Conservation (phyloP, 2,329 filamentous ascomycete species). For the Neopestalotiopsis clavispora region DNA sequence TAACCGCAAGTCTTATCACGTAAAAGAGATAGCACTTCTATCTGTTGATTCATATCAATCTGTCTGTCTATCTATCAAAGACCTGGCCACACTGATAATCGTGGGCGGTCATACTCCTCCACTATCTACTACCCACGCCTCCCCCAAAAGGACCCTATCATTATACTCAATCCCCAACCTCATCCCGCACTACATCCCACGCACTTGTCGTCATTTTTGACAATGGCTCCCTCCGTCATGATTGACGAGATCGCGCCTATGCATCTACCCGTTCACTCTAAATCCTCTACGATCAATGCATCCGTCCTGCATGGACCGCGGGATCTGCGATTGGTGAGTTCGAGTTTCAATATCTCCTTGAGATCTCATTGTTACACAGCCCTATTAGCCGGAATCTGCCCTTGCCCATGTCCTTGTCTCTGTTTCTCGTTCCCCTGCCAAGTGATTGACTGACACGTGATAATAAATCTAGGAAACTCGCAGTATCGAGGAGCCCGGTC, state of each 20-base stretch:
- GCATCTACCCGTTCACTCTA: slow-evolving; percentile 48
- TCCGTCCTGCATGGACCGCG: slow-evolving; percentile 62
- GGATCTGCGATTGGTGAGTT: slow-evolving; percentile 61
- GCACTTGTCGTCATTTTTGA: slow-evolving; percentile 31
- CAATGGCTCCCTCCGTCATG: slow-evolving; percentile 57
- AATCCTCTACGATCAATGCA: slow-evolving; percentile 52
- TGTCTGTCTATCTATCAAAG: not conserved
- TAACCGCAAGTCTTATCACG: slow-evolving; percentile 1
- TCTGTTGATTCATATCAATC: not conserved
- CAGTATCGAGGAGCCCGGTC: slow-evolving; percentile 50
- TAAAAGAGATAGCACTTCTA: not conserved
- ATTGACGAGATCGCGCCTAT: slow-evolving; percentile 45
- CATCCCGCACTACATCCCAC: slow-evolving; percentile 42
- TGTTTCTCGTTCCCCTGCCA: not conserved
- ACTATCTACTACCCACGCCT: not conserved
- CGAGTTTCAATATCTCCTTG: slow-evolving; percentile 12
- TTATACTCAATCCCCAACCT: slow-evolving; percentile 20
- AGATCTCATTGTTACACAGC: slow-evolving; percentile 36
- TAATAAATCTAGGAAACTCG: slow-evolving; percentile 51
- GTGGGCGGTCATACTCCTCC: not conserved
- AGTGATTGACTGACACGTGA: slow-evolving; percentile 18
- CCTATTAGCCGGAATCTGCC: slow-evolving; percentile 11
- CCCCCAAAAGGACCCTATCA: not conserved
- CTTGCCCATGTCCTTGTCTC: slow-evolving; percentile 18
- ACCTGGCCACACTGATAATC: not conserved